Evolutionary conservation across 164 flowering plant species (phyloP).

Genomic region (Umbellularia californica): DNA sequence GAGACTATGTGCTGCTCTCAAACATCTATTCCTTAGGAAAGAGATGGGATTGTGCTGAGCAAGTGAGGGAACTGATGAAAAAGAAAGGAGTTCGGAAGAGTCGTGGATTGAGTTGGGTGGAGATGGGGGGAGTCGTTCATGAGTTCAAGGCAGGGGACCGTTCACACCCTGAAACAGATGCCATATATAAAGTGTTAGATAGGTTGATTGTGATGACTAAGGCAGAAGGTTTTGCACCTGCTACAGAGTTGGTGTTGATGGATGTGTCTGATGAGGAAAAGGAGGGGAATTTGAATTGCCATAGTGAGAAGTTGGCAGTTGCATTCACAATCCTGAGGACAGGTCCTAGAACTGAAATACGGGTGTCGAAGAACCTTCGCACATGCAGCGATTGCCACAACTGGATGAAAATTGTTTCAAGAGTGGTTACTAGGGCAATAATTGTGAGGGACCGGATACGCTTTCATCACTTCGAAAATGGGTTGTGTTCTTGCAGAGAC

Average conservation of each 20-base stretch:
- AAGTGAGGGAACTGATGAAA: conserved; percentile 56
- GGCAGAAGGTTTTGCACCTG: conserved; percentile 46
- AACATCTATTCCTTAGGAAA: conserved; percentile 57
- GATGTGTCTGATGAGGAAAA: conserved; percentile 89
- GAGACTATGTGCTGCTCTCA: conserved; percentile 73
- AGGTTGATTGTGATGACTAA: conserved; percentile 38
- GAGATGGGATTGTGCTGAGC: conserved; percentile 60
- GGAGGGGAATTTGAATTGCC: conserved; percentile 56
- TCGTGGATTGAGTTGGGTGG: conserved; percentile 77
- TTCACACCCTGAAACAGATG: conserved; percentile 48
- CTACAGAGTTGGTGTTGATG: conserved; percentile 62
- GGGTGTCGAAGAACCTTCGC: conserved; percentile 61
- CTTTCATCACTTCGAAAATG: conserved; percentile 70
- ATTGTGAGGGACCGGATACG: conserved; percentile 74
- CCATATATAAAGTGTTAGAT: conserved; percentile 45
- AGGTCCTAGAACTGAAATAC: conserved; percentile 56
- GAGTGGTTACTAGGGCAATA: conserved; percentile 49
- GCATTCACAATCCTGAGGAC: conserved; percentile 63
- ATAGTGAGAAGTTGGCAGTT: conserved; percentile 81
- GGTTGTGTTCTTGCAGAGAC: conserved; percentile 70
- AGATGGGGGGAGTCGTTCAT: conserved; percentile 45
- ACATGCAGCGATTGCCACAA: conserved; percentile 75
- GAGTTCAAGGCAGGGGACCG: conserved; percentile 62
- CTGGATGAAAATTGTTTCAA: conserved; percentile 71
- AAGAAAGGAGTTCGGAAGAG: conserved; percentile 47